phyloP scores from a whole-genome alignment of 495 filamentous ascomycete genomes.

The Penicillium paradoxum region DNA sequence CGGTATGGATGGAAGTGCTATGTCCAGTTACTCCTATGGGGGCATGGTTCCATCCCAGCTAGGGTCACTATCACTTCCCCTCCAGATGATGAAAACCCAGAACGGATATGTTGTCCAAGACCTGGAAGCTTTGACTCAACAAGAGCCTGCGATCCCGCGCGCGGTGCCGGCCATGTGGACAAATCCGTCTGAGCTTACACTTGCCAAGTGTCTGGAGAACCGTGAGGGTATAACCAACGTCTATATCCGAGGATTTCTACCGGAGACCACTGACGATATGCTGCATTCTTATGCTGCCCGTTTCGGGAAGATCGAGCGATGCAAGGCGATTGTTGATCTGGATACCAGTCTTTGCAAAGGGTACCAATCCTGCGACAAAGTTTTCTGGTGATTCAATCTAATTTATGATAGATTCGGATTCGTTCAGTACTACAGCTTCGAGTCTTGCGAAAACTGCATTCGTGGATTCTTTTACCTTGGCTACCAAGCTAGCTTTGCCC shows the following conservation, averaged over 20 bases:
- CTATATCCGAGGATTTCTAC: slow-evolving; percentile 92
- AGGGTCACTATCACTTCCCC: slow-evolving; percentile 23
- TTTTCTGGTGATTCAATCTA: not conserved
- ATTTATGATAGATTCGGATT: slow-evolving; percentile 76
- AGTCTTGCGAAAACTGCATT: slow-evolving; percentile 91
- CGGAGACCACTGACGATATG: slow-evolving; percentile 89
- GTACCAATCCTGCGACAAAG: slow-evolving; percentile 40
- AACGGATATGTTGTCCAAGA: slow-evolving; percentile 58
- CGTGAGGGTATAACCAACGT: slow-evolving; percentile 86
- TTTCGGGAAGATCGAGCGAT: slow-evolving; percentile 87
- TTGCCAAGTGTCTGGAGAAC: slow-evolving; percentile 89
- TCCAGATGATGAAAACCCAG: slow-evolving; percentile 42
- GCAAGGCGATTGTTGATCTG: slow-evolving; percentile 95
- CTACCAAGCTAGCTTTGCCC: slow-evolving; percentile 94
- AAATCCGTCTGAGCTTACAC: slow-evolving; percentile 64
- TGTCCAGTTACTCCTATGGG: slow-evolving; percentile 23
- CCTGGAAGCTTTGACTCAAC: slow-evolving; percentile 64
- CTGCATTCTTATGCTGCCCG: slow-evolving; percentile 74
- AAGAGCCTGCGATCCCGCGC: slow-evolving; percentile 76
- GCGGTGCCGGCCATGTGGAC: slow-evolving; percentile 85
- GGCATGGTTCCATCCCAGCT: slow-evolving; percentile 17
- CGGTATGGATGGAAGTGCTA: slow-evolving; percentile 17
- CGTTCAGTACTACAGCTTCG: slow-evolving; percentile 82
- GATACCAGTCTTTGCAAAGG: slow-evolving; percentile 91
- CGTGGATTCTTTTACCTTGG: slow-evolving; percentile 89